Percentiles rank a stretch among this genome's conserved stretches.
Conservation (phyloP, 75 land plant genomes). For the Isoetes taiwanensis region DNA sequence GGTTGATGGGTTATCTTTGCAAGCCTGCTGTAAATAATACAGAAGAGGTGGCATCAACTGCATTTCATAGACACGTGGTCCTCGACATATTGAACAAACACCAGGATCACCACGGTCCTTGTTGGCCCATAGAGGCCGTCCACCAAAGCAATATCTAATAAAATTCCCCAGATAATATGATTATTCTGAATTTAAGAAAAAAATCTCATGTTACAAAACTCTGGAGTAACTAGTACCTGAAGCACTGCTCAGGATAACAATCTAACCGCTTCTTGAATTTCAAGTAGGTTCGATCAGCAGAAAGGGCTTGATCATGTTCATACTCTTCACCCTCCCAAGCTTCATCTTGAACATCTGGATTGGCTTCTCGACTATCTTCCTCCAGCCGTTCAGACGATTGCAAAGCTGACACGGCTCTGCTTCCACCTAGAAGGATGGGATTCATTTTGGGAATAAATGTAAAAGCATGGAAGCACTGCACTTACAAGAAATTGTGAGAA, state of each 20-base stretch:
- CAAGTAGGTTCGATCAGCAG: constrained; percentile 69
- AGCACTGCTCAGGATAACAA: constrained; percentile 81
- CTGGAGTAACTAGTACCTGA: too few species aligned
- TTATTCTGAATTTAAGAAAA: background rate
- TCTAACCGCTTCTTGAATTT: constrained; percentile 84
- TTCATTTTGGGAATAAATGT: constrained; percentile 53
- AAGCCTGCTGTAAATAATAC: constrained; percentile 67
- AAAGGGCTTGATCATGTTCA: constrained; percentile 64
- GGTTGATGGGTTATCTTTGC: constrained; percentile 29
- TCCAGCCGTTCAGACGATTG: constrained; percentile 22
- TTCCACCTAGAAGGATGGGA: constrained; percentile 26
- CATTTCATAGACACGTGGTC: constrained; percentile 67
- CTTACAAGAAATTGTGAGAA: too few species aligned
- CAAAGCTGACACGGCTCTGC: constrained; percentile 21
- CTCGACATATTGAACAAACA: constrained; percentile 48
- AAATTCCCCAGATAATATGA: constrained; percentile 3
- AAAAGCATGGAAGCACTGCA: constrained; percentile 92
- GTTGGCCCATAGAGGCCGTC: constrained; percentile 52
- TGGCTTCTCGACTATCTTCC: constrained; percentile 13
- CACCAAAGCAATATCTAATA: constrained; percentile 63
- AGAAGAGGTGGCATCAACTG: constrained; percentile 86
- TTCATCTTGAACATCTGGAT: constrained; percentile 35
- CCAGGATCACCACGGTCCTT: constrained; percentile 34
- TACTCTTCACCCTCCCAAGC: constrained; percentile 64
- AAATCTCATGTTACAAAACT: too few species aligned